Percentiles rank a stretch among this genome's conserved stretches.
phyloP scores from a whole-genome alignment of 1,284 basidiomycete species.

The Vanrija pseudolonga region DNA sequence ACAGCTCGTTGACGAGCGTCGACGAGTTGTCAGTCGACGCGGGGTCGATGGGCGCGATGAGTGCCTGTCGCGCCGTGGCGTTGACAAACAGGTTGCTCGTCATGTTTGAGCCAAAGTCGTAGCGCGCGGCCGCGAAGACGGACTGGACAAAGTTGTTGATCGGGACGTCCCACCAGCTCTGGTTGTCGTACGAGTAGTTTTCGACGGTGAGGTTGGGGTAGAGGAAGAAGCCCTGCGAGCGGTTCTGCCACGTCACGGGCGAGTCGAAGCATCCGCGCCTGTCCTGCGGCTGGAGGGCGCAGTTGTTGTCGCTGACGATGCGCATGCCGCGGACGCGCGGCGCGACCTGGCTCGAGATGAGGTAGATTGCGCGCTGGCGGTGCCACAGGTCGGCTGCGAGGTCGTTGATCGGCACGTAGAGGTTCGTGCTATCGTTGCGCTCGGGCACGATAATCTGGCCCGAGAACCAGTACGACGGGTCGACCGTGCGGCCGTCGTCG shows the following conservation, averaged over 20 bases:
- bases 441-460: constrained; percentile 8
- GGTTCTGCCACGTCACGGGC: constrained; percentile 4
- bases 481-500: constrained; percentile 4
- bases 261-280: constrained; percentile 10
- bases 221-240: constrained; percentile 12
- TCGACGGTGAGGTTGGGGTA: constrained; percentile 13
- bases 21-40: constrained; percentile 6
- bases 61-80: neutral
- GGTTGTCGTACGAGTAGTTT: neutral
- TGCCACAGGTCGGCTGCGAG: constrained; percentile 17
- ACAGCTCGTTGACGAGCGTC: constrained; percentile 5
- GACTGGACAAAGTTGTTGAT: constrained; percentile 15
- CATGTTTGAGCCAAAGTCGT: constrained; percentile 20
- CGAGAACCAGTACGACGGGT: constrained; percentile 13
- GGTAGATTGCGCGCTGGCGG: constrained; percentile 13
- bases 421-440: neutral
- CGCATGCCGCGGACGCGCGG: constrained; percentile 11
- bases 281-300: constrained; percentile 9
- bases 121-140: constrained; percentile 16
- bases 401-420: constrained; percentile 6
- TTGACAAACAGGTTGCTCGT: constrained; percentile 17
- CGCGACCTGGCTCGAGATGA: neutral
- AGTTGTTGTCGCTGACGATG: constrained; percentile 12
- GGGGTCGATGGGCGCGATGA: constrained; percentile 4
- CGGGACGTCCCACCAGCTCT: constrained; percentile 7